A percentile compares a stretch with the other conserved stretches of the same genome.
Evolutionary conservation across 148 eudicot genomes (phyloP).

Genomic region (Dysphania ambrosioides): DNA sequence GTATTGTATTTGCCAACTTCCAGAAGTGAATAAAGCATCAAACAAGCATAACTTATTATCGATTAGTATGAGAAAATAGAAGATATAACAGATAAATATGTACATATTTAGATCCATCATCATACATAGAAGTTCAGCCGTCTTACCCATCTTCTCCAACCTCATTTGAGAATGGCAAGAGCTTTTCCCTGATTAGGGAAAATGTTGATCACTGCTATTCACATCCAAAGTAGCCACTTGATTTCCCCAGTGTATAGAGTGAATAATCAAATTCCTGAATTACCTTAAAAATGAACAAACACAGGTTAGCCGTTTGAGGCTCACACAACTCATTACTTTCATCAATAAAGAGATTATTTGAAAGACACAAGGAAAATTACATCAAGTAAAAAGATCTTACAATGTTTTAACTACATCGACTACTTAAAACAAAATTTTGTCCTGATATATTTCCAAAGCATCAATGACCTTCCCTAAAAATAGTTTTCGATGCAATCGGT

Average conservation of each 20-base stretch:
- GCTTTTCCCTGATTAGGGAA: too few species aligned
- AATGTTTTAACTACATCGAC: background rate
- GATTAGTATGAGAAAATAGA: too few species aligned
- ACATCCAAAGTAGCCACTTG: background rate
- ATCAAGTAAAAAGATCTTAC: background rate
- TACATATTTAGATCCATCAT: background rate
- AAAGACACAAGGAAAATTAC: too few species aligned
- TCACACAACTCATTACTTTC: background rate
- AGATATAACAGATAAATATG: too few species aligned
- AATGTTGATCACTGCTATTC: background rate
- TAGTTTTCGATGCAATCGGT: slow-evolving; percentile 76
- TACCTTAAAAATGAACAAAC: background rate
- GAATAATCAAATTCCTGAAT: background rate
- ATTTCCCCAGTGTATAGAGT: background rate
- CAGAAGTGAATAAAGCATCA: background rate
- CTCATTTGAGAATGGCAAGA: background rate
- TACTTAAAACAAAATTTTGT: slow-evolving; percentile 27
- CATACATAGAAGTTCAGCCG: background rate
- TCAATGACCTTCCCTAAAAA: slow-evolving; percentile 75
- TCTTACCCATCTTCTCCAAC: background rate
- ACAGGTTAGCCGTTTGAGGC: background rate
- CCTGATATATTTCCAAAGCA: slow-evolving; percentile 76
- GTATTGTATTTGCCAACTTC: too few species aligned
- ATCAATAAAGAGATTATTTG: background rate
- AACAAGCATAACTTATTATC: background rate